Conservation (phyloP, 805 yeast genomes). For the Saccharomycopsis sp. region DNA sequence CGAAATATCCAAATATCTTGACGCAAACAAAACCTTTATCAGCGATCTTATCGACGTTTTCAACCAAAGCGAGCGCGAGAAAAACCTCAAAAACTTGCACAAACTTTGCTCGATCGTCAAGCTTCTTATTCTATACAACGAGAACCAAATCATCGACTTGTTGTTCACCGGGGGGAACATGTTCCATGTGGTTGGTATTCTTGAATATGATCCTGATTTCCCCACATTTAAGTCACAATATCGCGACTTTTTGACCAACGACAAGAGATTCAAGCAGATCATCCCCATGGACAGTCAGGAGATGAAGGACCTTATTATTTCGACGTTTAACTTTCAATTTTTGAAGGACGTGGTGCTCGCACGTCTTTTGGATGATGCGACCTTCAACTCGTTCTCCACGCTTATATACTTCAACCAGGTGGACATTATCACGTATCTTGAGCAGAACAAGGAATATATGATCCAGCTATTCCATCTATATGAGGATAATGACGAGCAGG, state of each 20-base stretch:
- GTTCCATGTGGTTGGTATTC: conserved; percentile 49
- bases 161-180: conserved; percentile 40
- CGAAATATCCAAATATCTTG: conserved; percentile 49
- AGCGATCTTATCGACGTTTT: conserved; percentile 46
- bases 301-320: conserved; percentile 51
- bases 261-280: conserved; percentile 62
- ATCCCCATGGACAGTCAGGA: conserved; percentile 50
- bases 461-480: conserved; percentile 55
- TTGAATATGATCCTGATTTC: conserved; percentile 86
- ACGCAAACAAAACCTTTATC: conserved; percentile 44
- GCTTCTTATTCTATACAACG: conserved; percentile 64
- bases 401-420: conserved; percentile 65
- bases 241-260: conserved; percentile 53
- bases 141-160: conserved; percentile 50
- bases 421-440: conserved; percentile 54
- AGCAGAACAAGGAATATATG: conserved; percentile 45
- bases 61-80: conserved; percentile 43
- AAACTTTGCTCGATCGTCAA: conserved; percentile 68
- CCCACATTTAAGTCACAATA: conserved; percentile 78
- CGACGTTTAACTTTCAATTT: conserved; percentile 72
- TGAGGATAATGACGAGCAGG: conserved; percentile 22
- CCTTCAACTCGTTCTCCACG: conserved; percentile 58
- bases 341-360: conserved; percentile 84
- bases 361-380: conserved; percentile 72
- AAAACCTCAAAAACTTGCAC: conserved; percentile 46